Conservation (phyloP, 2,329 filamentous ascomycete species). For the Clarireedia homoeocarpa region DNA sequence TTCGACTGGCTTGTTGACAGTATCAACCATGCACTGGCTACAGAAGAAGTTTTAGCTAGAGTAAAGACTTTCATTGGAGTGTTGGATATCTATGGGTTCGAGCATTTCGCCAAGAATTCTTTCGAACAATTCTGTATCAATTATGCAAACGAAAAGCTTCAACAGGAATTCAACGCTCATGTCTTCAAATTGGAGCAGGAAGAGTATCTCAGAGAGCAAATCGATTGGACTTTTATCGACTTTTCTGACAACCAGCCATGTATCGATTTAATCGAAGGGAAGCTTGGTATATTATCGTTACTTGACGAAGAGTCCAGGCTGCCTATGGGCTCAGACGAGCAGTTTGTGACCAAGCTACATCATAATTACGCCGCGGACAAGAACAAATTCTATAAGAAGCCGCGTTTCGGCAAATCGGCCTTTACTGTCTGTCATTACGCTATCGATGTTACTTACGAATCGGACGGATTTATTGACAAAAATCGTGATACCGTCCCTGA, state of each 20-base stretch:
- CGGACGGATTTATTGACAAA: conserved; percentile 98
- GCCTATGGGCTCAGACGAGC: conserved; percentile 94
- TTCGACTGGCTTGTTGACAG: conserved; percentile 99
- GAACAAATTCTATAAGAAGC: conserved; percentile 97
- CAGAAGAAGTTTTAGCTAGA: conserved; percentile 74
- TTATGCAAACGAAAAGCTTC: conserved; percentile 97
- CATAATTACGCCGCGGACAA: conserved; percentile 87
- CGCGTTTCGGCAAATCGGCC: conserved; percentile 90
- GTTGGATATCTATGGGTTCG: conserved; percentile 98
- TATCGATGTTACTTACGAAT: conserved; percentile 96
- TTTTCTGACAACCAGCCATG: conserved; percentile 99
- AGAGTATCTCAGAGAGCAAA: conserved; percentile 91
- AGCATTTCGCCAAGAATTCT: conserved; percentile 98
- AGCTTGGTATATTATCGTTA: conserved; percentile 84
- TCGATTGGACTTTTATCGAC: conserved; percentile 99
- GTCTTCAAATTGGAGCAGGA: conserved; percentile 99
- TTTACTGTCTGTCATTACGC: conserved; percentile 99
- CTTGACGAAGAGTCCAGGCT: conserved; percentile 94
- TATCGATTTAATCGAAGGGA: conserved; percentile 96
- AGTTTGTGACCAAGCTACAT: conserved; percentile 93
- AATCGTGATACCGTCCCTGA: conserved; percentile 98
- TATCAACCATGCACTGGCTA: conserved; percentile 85
- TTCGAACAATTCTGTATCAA: conserved; percentile 99
- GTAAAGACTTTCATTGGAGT: conserved; percentile 94
- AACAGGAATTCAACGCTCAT: conserved; percentile 98